phyloP scores from a whole-genome alignment of 352 stramenopile species.

The Lagenidium giganteum region DNA sequence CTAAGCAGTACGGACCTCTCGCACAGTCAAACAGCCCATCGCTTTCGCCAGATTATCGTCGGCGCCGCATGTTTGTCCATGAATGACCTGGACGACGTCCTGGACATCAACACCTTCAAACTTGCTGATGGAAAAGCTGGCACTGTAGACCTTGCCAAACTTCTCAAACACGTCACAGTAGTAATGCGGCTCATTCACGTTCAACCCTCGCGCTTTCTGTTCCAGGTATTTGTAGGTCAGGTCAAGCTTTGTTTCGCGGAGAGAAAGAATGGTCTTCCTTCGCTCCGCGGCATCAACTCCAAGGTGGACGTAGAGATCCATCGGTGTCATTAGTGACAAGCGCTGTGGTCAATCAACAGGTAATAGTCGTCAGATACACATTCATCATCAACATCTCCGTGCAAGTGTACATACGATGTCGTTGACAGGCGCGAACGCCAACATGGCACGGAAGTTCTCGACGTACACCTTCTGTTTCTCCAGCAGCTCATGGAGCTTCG shows the following conservation, averaged over 20 bases:
- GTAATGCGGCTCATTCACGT: conserved; percentile 55
- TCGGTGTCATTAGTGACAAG: conserved; percentile 71
- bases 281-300: conserved; percentile 56
- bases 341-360: too few species aligned
- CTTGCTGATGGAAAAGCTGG: conserved; percentile 70
- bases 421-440: conserved; percentile 67
- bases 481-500: conserved; percentile 49
- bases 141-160: conserved; percentile 77
- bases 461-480: conserved; percentile 63
- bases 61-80: conserved; percentile 65
- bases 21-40: conserved; percentile 59
- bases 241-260: conserved; percentile 74
- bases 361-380: too few species aligned
- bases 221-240: conserved; percentile 80
- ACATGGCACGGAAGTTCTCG: conserved; percentile 78
- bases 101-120: conserved; percentile 66
- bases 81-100: conserved; percentile 61
- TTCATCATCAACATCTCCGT: too few species aligned
- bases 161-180: conserved; percentile 79
- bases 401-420: too few species aligned
- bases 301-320: conserved; percentile 71
- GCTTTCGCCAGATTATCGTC: conserved; percentile 46
- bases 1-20: conserved; percentile 69
- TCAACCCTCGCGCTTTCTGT: conserved; percentile 51
- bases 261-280: conserved; percentile 42